A percentile compares a stretch with the other conserved stretches of the same genome.
phyloP scores from a whole-genome alignment of 2,329 filamentous ascomycete species.

The Salinomyces thailandicus region DNA sequence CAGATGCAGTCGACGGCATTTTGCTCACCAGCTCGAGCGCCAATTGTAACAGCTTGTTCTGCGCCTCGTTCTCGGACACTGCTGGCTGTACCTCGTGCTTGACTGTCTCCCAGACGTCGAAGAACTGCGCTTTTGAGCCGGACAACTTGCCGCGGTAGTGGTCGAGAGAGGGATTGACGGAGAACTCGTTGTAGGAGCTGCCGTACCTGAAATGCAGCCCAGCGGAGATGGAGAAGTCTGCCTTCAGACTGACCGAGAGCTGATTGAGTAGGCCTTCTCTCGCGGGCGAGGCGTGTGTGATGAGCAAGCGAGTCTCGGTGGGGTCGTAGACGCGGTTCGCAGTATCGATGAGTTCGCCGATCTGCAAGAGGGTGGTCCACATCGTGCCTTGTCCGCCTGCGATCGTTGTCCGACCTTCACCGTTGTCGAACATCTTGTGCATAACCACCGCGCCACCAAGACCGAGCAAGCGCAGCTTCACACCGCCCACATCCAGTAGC shows the following conservation, averaged over 20 bases:
- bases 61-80: conserved; percentile 84
- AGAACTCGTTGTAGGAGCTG: conserved; percentile 99
- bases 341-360: conserved; percentile 95
- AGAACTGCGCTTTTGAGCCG: conserved; percentile 95
- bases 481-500: conserved; percentile 84
- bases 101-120: conserved; percentile 98
- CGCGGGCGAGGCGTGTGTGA: conserved; percentile 93
- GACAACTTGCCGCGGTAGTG: conserved; percentile 98
- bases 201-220: conserved; percentile 97
- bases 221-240: conserved; percentile 95
- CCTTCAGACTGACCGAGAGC: conserved; percentile 91
- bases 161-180: conserved; percentile 92
- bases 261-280: conserved; percentile 95
- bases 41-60: conserved; percentile 83
- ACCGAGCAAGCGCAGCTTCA: conserved; percentile 88
- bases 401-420: conserved; percentile 94
- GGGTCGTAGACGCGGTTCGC: conserved; percentile 97
- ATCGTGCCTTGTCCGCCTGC: conserved; percentile 97
- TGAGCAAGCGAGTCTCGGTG: conserved; percentile 90
- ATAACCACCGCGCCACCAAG: conserved; percentile 95
- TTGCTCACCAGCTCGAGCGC: conserved; percentile 91
- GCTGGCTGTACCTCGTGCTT: conserved; percentile 92
- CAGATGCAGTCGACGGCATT: conserved; percentile 91
- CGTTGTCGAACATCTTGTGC: conserved; percentile 99
- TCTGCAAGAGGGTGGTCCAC: conserved; percentile 97